phyloP scores from a whole-genome alignment of 345 rosid genomes.

The Aurinia saxatilis region DNA sequence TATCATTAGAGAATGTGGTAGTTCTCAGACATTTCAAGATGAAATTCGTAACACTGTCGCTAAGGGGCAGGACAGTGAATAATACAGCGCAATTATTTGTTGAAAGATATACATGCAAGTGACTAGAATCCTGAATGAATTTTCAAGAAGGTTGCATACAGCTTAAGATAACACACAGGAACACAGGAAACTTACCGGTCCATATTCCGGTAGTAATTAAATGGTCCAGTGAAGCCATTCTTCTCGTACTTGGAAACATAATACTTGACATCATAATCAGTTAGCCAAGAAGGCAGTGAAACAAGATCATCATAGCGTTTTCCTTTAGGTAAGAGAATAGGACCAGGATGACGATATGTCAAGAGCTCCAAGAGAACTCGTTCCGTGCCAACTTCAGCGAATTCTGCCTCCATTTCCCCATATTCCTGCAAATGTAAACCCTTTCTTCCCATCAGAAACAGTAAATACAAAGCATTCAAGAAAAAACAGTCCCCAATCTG shows the following conservation, averaged over 20 bases:
- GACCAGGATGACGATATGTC: constrained; percentile 44
- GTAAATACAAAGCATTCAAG: background rate
- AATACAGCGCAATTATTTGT: background rate
- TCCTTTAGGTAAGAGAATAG: constrained; percentile 49
- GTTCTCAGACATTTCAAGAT: background rate
- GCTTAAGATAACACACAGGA: background rate
- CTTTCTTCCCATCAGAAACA: background rate
- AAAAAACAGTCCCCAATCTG: background rate
- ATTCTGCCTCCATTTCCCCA: constrained; percentile 64
- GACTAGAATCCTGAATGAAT: background rate
- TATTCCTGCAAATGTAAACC: constrained; percentile 35
- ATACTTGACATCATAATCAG: constrained; percentile 47
- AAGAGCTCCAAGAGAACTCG: constrained; percentile 40
- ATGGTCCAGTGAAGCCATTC: constrained; percentile 69
- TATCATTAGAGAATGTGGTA: background rate
- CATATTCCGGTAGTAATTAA: constrained; percentile 72
- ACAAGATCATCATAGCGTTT: constrained; percentile 37
- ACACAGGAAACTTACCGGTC: constrained; percentile 36
- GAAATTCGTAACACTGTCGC: background rate
- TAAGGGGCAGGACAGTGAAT: background rate
- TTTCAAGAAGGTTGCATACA: background rate
- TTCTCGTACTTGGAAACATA: constrained; percentile 43
- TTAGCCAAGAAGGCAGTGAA: constrained; percentile 60
- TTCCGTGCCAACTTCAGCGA: constrained; percentile 39
- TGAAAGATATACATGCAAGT: background rate